Percentiles rank a stretch among this genome's conserved stretches.
phyloP scores from a whole-genome alignment of 169 alveolate genomes.

The Cystoisospora suis region DNA sequence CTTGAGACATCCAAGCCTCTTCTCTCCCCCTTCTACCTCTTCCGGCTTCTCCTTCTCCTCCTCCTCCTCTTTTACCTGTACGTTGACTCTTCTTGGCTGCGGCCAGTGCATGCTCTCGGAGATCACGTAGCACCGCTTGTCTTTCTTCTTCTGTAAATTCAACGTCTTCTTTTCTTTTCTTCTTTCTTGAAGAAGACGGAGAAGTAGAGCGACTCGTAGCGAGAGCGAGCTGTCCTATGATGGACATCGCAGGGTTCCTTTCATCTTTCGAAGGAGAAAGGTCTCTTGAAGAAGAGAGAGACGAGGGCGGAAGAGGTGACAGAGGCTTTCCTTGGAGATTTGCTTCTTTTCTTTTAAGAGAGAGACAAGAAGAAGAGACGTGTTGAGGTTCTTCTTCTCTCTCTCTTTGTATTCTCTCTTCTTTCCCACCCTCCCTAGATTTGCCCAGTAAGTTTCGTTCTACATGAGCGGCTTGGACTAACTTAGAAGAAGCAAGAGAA shows the following conservation, averaged over 20 bases:
- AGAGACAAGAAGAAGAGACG: too few species aligned
- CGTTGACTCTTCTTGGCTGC: neutral
- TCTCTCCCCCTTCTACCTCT: neutral
- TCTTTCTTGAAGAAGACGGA: neutral
- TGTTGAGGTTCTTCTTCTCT: too few species aligned
- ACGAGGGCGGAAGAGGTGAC: neutral
- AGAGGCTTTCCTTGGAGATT: neutral
- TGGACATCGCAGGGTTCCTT: neutral
- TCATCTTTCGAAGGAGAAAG: neutral
- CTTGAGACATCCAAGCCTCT: neutral
- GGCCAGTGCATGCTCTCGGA: neutral
- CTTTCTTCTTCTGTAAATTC: constrained; percentile 16
- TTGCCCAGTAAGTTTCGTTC: too few species aligned
- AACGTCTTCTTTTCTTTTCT: neutral
- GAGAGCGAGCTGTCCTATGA: neutral
- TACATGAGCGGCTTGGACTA: neutral
- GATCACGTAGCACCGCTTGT: neutral
- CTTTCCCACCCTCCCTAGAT: neutral
- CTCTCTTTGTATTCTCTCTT: neutral
- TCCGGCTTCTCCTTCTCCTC: neutral
- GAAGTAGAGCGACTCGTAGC: neutral
- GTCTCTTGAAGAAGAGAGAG: too few species aligned
- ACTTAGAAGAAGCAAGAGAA: neutral
- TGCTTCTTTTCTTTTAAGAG: neutral
- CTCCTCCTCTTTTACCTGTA: neutral